Evolutionary conservation across 2,329 filamentous ascomycete genomes (phyloP), one percentile per base, ranked within the genome.

Genomic region (Calonectria pauciramosa): DNA sequence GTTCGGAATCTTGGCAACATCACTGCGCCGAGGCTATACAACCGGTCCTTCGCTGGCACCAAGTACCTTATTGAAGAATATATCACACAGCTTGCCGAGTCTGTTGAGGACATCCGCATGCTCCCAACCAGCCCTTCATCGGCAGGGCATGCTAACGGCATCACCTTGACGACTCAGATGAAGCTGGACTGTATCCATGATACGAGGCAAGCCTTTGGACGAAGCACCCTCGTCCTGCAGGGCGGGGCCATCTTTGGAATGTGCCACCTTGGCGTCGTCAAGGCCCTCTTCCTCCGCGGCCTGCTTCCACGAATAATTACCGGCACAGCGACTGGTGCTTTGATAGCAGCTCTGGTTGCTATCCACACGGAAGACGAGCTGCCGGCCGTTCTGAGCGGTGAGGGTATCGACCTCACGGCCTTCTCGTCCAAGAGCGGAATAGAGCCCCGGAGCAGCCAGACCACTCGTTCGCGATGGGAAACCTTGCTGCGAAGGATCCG

Each of bases 21-120:
- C 79, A 95, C 95, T 1, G 91, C 93, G 1, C 92, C 95, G 2
- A 93, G 93, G 76, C 88, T 98, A 1, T 98, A 96, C 86, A 96
- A 96, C 80, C 91, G 93, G 72, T 94, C 95, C 16, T 97, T 97
- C 82, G 94, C 94, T 1, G 96, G 96, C 20, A 98, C 96, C 1
- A 98, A 98, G 83, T 91, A 94, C 68, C 87, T 98, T 63, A 97
- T 98, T 75, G 96, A 98, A 82, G 94, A 97, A 84, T 98, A 98
- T 82, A 93, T 98, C 75, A 93, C 93, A 0, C 93, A 96, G 82
- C 93, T 98, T 44, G 94, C 94, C n/a, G 91, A 94, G 73, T 94
- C 95, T 2, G 92, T 98, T 69, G 91, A 94, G 75, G 93, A 96
- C 81, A 93, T 98, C 47, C 93, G 93, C 34, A 86, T 84, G 26